These are phyloP conservation scores for Magnusiomyces magnusii DNA, from an alignment of 1,139 yeast species.

Conservation along the genomic window DNA sequence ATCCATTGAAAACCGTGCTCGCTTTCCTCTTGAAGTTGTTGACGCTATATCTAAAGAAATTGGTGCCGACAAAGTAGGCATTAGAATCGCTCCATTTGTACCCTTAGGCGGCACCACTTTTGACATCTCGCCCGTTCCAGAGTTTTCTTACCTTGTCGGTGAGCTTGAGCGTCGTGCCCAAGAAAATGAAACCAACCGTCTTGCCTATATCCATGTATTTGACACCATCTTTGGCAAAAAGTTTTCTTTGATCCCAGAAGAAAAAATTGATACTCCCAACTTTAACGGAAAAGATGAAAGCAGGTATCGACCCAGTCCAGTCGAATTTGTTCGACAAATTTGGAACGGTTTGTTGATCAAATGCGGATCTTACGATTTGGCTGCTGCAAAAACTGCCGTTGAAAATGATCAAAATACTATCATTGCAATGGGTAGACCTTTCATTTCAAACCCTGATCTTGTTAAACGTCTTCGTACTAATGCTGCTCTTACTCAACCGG, in stretches of 20 bases:
- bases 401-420: constrained; percentile 33
- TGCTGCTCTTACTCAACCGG: too few relatives aligned
- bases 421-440: constrained; percentile 42
- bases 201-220: constrained; percentile 48
- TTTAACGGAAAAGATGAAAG: too few relatives aligned
- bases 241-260: neutral
- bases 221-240: constrained; percentile 38
- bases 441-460: constrained; percentile 49
- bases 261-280: too few relatives aligned
- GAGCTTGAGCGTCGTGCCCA: constrained; percentile 28
- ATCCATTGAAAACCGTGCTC: constrained; percentile 54
- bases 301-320: constrained; percentile 18
- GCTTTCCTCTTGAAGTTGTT: constrained; percentile 49
- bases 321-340: constrained; percentile 33
- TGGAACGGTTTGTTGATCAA: constrained; percentile 46
- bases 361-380: constrained; percentile 38
- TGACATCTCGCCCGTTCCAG: constrained; percentile 27
- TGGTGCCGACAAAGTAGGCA: constrained; percentile 47
- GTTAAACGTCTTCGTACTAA: constrained; percentile 40
- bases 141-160: constrained; percentile 25
- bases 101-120: constrained; percentile 22
- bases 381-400: constrained; percentile 23
- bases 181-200: constrained; percentile 31
- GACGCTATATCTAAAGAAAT: constrained; percentile 40
- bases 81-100: constrained; percentile 58